These are phyloP conservation scores for Coemansia sp. DNA, from an alignment of 192 early-diverging fungal genomes.

Conservation along the genomic window DNA sequence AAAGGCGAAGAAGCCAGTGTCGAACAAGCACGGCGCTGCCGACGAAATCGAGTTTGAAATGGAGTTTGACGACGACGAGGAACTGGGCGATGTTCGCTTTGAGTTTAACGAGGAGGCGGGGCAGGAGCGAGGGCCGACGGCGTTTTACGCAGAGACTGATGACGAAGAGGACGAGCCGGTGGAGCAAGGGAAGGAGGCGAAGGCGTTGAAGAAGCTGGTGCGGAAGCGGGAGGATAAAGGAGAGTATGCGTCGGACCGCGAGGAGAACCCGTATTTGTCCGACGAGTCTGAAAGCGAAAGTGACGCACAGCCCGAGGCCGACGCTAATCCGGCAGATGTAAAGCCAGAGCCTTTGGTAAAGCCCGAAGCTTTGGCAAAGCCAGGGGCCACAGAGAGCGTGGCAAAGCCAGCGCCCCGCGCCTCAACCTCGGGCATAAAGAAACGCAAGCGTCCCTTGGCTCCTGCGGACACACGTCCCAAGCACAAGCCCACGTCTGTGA, in stretches of 20 bases:
- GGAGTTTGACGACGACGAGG: conserved; percentile 81
- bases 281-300: conserved; percentile 39
- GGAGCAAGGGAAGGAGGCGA: conserved; percentile 36
- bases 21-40: conserved; percentile 57
- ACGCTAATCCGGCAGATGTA: not conserved
- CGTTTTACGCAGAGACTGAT: conserved; percentile 16
- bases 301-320: conserved; percentile 18
- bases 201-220: conserved; percentile 65
- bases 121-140: conserved; percentile 32
- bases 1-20: conserved; percentile 29
- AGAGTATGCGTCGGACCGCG: conserved; percentile 32
- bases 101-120: conserved; percentile 68
- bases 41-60: conserved; percentile 81
- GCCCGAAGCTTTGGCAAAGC: not conserved
- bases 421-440: conserved; percentile 27
- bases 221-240: conserved; percentile 62
- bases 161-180: conserved; percentile 23
- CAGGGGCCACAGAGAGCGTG: too few relatives aligned
- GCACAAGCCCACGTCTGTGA: conserved; percentile 7
- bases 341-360: not conserved
- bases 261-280: conserved; percentile 48
- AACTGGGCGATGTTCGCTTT: conserved; percentile 63
- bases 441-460: conserved; percentile 52
- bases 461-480: not conserved
- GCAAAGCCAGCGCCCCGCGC: not conserved